Percentiles rank a stretch among this genome's conserved stretches.
These are phyloP conservation scores for Gynochthodes officinalis DNA, from an alignment of 257 asterid genomes.

Conservation along the genomic window DNA sequence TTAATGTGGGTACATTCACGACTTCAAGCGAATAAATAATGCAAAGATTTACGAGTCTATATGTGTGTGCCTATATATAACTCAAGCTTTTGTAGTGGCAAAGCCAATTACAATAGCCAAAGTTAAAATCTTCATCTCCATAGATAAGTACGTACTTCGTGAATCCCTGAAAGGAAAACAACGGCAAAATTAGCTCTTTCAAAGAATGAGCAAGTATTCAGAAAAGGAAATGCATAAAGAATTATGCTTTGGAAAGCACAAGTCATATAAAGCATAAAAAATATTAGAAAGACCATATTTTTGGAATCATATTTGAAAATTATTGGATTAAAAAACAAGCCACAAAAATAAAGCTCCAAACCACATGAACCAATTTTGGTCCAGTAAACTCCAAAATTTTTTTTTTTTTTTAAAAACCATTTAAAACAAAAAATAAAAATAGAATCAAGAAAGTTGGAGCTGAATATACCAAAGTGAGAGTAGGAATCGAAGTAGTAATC, in stretches of 20 bases:
- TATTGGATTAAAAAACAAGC: not conserved
- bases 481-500: slow-evolving; percentile 97
- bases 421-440: not conserved
- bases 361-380: not conserved
- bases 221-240: not conserved
- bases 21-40: not conserved
- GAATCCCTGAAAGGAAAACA: slow-evolving; percentile 67
- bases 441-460: not conserved
- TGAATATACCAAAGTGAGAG: slow-evolving; percentile 77
- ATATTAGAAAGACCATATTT: too few species aligned
- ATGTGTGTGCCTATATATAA: too few species aligned
- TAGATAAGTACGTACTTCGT: slow-evolving; percentile 64
- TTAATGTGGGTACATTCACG: not conserved
- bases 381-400: not conserved
- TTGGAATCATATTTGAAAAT: too few species aligned
- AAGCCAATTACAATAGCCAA: not conserved
- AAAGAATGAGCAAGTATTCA: not conserved
- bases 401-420: too few species aligned
- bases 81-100: not conserved
- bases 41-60: too few species aligned
- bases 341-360: not conserved
- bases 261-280: not conserved
- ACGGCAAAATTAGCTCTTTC: slow-evolving; percentile 15
- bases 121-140: slow-evolving; percentile 22
- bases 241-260: not conserved